These are phyloP conservation scores for Drechslerella dactyloides DNA, from an alignment of 2,329 filamentous ascomycete species.

Conservation along the genomic window DNA sequence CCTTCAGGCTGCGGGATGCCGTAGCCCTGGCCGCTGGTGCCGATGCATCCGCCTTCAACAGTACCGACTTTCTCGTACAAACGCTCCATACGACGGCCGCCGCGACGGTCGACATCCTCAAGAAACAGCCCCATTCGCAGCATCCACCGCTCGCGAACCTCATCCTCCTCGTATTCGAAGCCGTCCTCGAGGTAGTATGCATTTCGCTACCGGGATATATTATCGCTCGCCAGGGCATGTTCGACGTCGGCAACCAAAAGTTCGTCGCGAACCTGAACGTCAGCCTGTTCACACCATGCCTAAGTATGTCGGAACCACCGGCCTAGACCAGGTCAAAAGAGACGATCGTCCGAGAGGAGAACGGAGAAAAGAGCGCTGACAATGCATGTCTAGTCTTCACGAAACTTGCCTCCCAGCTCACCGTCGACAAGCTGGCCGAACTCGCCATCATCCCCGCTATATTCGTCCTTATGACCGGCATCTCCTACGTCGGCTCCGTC, in stretches of 20 bases:
- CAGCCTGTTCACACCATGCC: slow-evolving; percentile 92
- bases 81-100: slow-evolving; percentile 14
- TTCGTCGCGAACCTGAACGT: slow-evolving; percentile 96
- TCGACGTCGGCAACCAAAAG: slow-evolving; percentile 94
- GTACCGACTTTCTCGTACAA: slow-evolving; percentile 36
- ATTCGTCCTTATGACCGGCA: slow-evolving; percentile 82
- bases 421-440: slow-evolving; percentile 84
- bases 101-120: slow-evolving; percentile 12
- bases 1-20: slow-evolving; percentile 44
- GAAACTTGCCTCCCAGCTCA: slow-evolving; percentile 93
- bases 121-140: slow-evolving; percentile 25
- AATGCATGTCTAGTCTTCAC: slow-evolving; percentile 74
- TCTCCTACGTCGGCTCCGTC: slow-evolving; percentile 80
- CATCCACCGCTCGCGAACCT: slow-evolving; percentile 65
- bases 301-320: slow-evolving; percentile 69
- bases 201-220: slow-evolving; percentile 94
- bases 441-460: slow-evolving; percentile 94
- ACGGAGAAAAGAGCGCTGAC: slow-evolving; percentile 35
- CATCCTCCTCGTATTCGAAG: slow-evolving; percentile 85
- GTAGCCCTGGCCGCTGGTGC: slow-evolving; percentile 3
- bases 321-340: too few relatives aligned
- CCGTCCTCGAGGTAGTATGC: slow-evolving; percentile 92
- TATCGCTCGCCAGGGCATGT: slow-evolving; percentile 85
- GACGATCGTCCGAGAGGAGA: neutral
- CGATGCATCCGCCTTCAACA: slow-evolving; percentile 17